Conservation (phyloP, 768 basidiomycete species). For the Pleurotus giganteus region DNA sequence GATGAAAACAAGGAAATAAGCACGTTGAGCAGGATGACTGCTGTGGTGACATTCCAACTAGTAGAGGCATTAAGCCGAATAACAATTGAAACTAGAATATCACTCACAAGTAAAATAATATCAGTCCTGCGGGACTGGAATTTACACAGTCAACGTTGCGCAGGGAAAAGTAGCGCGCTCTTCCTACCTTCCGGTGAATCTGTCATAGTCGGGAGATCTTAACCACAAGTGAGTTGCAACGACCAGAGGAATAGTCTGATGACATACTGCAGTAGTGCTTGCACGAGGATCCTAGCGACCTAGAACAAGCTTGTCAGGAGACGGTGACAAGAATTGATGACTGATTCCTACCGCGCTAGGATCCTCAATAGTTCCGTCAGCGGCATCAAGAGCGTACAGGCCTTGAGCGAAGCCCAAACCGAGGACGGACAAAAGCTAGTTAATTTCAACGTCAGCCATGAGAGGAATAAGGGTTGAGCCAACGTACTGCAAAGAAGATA, state of each 20-base stretch:
- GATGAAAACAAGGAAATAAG: constrained; percentile 95
- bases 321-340: background rate
- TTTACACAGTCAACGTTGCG: background rate
- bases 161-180: background rate
- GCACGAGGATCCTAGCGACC: constrained; percentile 72
- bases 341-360: constrained; percentile 38
- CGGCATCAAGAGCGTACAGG: constrained; percentile 86
- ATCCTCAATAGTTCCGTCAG: constrained; percentile 72
- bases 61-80: background rate
- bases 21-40: constrained; percentile 86
- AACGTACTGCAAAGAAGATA: constrained; percentile 83
- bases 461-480: constrained; percentile 1
- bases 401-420: constrained; percentile 85
- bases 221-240: background rate
- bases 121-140: constrained; percentile 53
- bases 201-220: constrained; percentile 67
- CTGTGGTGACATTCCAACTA: constrained; percentile 83
- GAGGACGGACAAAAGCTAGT: constrained; percentile 76
- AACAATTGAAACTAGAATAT: background rate
- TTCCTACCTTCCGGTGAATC: constrained; percentile 47
- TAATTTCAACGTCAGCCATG: background rate
- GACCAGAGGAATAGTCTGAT: background rate
- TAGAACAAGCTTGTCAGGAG: constrained; percentile 21
- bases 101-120: constrained; percentile 77
- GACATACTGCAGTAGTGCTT: constrained; percentile 77